A percentile compares a stretch with the other conserved stretches of the same genome.
phyloP scores from a whole-genome alignment of 225 moss, liverwort and hornwort genomes.

The Asterella californica region DNA sequence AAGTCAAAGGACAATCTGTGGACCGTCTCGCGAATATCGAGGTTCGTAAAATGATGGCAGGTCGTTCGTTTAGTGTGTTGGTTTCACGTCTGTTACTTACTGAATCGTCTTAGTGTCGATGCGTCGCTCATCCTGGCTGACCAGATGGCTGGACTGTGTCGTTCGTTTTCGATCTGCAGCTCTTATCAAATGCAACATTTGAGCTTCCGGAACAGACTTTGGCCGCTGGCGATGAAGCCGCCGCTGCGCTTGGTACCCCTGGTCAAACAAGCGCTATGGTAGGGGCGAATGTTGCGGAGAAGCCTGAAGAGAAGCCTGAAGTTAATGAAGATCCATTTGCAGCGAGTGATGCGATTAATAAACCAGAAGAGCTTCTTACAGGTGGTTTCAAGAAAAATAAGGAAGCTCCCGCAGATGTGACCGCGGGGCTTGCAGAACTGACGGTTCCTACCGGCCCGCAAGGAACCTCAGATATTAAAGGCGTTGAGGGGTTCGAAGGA shows the following conservation, averaged over 20 bases:
- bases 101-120: background rate
- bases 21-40: conserved; percentile 88
- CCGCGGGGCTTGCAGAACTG: conserved; percentile 86
- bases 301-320: conserved; percentile 63
- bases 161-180: conserved; percentile 33
- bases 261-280: conserved; percentile 67
- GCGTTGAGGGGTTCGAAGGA: conserved; percentile 95
- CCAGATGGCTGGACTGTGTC: background rate
- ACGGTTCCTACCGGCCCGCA: conserved; percentile 66
- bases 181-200: conserved; percentile 82
- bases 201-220: conserved; percentile 96
- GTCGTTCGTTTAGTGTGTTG: background rate
- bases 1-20: conserved; percentile 81
- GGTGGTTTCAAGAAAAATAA: conserved; percentile 91
- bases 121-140: background rate
- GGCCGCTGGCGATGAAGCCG: conserved; percentile 87
- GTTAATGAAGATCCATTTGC: conserved; percentile 94
- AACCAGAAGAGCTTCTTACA: conserved; percentile 81
- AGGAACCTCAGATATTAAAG: conserved; percentile 49
- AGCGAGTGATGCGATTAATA: conserved; percentile 89
- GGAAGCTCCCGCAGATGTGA: conserved; percentile 79
- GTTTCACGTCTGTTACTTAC: background rate
- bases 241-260: conserved; percentile 73
- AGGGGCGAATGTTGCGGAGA: conserved; percentile 48
- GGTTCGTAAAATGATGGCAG: conserved; percentile 32